Percentiles rank a stretch among this genome's conserved stretches.
These are phyloP conservation scores for Monilinia fructigena DNA, from an alignment of 2,329 filamentous ascomycete genomes.

Conservation along the genomic window DNA sequence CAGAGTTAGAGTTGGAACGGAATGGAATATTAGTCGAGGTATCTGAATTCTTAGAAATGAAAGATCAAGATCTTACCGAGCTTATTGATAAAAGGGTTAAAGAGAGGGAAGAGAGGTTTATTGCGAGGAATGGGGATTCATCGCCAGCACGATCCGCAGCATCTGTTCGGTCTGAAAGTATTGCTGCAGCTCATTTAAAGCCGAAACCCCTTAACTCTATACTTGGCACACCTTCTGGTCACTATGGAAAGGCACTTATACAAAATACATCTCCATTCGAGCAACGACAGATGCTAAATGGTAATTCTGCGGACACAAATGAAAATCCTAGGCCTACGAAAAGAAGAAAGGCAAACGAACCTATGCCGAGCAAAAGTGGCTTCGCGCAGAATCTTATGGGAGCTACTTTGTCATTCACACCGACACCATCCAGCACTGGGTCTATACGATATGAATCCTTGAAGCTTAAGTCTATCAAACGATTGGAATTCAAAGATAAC, in stretches of 20 bases:
- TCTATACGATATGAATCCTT: conserved; percentile 34
- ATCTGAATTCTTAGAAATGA: conserved; percentile 67
- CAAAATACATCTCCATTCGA: conserved; percentile 66
- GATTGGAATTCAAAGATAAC: conserved; percentile 28
- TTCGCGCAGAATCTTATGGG: conserved; percentile 54
- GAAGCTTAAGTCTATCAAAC: conserved; percentile 23
- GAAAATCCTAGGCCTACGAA: conserved; percentile 43
- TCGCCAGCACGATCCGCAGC: conserved; percentile 36
- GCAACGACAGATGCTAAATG: conserved; percentile 45
- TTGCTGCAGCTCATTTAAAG: conserved; percentile 47
- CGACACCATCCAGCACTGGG: conserved; percentile 33
- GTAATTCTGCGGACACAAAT: conserved; percentile 24
- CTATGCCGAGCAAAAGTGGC: conserved; percentile 47
- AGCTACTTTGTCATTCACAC: conserved; percentile 44
- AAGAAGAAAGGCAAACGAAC: conserved; percentile 43
- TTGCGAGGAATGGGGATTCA: conserved; percentile 39
- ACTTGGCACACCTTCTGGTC: conserved; percentile 58
- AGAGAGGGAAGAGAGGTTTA: conserved; percentile 51
- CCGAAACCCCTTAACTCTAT: conserved; percentile 62
- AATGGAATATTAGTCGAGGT: conserved; percentile 78
- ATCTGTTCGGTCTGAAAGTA: conserved; percentile 25
- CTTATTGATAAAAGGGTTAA: conserved; percentile 68
- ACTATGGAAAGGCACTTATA: conserved; percentile 59
- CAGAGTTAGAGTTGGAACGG: conserved; percentile 76
- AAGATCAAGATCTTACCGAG: conserved; percentile 74